Evolutionary conservation across 2,329 filamentous ascomycete genomes (phyloP).

Genomic region (Pseudopithomyces chartarum): DNA sequence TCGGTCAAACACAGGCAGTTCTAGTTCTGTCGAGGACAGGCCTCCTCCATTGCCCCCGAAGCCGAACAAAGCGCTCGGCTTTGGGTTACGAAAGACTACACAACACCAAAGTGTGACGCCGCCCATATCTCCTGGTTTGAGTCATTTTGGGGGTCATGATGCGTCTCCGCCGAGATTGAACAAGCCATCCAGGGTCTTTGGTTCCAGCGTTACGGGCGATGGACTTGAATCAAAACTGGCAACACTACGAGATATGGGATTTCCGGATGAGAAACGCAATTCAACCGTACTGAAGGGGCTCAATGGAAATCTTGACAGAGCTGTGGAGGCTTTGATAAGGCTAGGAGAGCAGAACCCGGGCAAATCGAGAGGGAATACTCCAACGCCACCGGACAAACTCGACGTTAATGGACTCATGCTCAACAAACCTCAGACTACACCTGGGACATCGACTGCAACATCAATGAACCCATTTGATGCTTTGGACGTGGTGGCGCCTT

Average conservation of each 20-base stretch:
- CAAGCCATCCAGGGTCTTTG: constrained; percentile 71
- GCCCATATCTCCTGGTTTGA: constrained; percentile 39
- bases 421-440: constrained; percentile 42
- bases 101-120: constrained; percentile 65
- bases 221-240: constrained; percentile 77
- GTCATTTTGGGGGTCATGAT: constrained; percentile 35
- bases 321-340: constrained; percentile 82
- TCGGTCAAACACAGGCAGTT: constrained; percentile 62
- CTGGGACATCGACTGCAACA: constrained; percentile 22
- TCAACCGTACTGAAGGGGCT: constrained; percentile 79
- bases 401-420: constrained; percentile 54
- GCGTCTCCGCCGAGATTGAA: constrained; percentile 54
- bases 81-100: constrained; percentile 70
- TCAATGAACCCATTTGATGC: constrained; percentile 53
- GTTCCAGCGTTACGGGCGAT: constrained; percentile 65
- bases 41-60: constrained; percentile 65
- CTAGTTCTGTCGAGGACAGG: constrained; percentile 57
- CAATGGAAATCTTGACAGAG: constrained; percentile 81
- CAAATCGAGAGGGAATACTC: constrained; percentile 53
- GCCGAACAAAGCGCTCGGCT: constrained; percentile 64
- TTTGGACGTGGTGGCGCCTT: constrained; percentile 39
- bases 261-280: constrained; percentile 81
- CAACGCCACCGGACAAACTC: constrained; percentile 53
- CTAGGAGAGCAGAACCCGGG: constrained; percentile 66
- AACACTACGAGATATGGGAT: constrained; percentile 88